These are phyloP conservation scores for Stygiomarasmius scandens DNA, from an alignment of 1,284 basidiomycete species.

Conservation along the genomic window DNA sequence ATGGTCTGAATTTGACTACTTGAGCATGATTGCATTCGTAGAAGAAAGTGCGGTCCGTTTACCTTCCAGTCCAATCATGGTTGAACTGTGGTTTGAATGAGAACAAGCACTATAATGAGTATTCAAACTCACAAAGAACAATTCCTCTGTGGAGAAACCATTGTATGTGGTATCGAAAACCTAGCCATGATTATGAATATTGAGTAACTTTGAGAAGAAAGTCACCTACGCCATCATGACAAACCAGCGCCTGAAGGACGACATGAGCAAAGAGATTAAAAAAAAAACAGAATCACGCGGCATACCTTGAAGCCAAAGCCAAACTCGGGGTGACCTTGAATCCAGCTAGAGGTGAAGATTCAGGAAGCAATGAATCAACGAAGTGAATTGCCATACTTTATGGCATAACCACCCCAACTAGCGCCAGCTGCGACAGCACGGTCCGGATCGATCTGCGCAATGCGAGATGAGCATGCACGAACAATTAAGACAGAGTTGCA, in stretches of 20 bases:
- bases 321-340: conserved; percentile 88
- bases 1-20: neutral
- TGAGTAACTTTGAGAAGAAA: conserved; percentile 1
- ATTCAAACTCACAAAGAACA: conserved; percentile 72
- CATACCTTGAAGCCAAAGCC: conserved; percentile 78
- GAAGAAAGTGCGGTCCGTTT: neutral
- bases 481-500: conserved; percentile 5
- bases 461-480: neutral
- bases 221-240: conserved; percentile 78
- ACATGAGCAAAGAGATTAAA: neutral
- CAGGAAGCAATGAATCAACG: neutral
- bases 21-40: neutral
- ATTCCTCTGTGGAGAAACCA: conserved; percentile 82
- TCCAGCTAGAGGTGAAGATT: conserved; percentile 68
- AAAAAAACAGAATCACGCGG: neutral
- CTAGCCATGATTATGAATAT: conserved; percentile 31
- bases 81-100: conserved; percentile 8
- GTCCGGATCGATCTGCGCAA: conserved; percentile 71
- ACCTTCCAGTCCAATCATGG: conserved; percentile 13
- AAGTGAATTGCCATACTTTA: conserved; percentile 60
- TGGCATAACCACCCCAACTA: conserved; percentile 82
- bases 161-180: conserved; percentile 75
- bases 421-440: conserved; percentile 82
- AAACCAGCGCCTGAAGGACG: conserved; percentile 65
- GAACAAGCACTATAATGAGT: neutral